Evolutionary conservation across 2,329 filamentous ascomycete genomes (phyloP).

Genomic region (Cylindrodendrum hubeiense): DNA sequence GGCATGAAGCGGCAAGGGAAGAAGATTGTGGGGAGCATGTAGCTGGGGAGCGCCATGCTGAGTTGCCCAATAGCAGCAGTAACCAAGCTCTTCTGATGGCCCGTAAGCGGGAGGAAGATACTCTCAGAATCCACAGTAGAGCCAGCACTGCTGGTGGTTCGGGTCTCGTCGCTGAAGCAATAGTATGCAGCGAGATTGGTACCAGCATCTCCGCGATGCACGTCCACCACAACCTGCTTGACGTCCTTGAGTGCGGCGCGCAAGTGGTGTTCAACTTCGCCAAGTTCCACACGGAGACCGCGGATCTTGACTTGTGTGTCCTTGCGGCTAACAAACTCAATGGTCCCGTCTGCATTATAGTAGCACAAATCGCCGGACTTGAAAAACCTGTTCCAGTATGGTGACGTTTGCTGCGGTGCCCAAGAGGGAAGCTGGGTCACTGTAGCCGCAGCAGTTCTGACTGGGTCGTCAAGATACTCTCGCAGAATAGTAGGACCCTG

Average conservation of each 20-base stretch:
- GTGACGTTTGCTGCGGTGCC: slow-evolving; percentile 29
- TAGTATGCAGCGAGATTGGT: background rate
- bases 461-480: slow-evolving; percentile 40
- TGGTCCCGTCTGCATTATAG: slow-evolving; percentile 48
- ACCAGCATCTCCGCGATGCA: background rate
- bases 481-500: slow-evolving; percentile 42
- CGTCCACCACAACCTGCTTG: background rate
- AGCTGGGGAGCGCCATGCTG: slow-evolving; percentile 18
- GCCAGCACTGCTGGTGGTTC: background rate
- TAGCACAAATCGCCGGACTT: slow-evolving; percentile 42
- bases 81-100: background rate
- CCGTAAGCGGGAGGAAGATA: background rate
- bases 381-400: slow-evolving; percentile 24
- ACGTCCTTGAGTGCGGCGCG: background rate
- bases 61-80: slow-evolving; percentile 1
- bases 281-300: slow-evolving; percentile 64
- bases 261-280: slow-evolving; percentile 30
- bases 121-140: background rate
- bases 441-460: slow-evolving; percentile 43
- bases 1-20: slow-evolving; percentile 31
- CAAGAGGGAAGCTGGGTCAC: slow-evolving; percentile 43
- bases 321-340: slow-evolving; percentile 61
- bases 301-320: slow-evolving; percentile 68
- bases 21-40: slow-evolving; percentile 36
- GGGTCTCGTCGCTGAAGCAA: background rate